Base-by-base conservation (phyloP, 2,329 filamentous ascomycete genomes). In the Colletotrichum aenigma region DNA sequence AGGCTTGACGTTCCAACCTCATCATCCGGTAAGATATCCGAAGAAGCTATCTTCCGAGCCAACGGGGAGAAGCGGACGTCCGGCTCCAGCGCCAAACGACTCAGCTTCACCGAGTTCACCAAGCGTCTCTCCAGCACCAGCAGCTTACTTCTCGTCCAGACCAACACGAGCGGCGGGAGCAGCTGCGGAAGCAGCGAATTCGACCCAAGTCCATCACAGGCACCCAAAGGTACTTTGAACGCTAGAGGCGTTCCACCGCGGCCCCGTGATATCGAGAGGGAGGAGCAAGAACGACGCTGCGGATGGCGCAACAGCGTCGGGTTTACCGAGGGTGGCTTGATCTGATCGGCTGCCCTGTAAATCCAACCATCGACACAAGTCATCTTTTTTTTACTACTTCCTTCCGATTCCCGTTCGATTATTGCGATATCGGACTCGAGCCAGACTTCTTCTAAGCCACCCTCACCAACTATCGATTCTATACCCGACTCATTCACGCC, bases 81-180 rank as follows among this genome's bases (percentile, higher is more conserved):
- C 32, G 85, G 85, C 55, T 89, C 88, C 13, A 91, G 89, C 80
- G 84, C 85, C 62, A 92, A 92, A 84, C 87, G 90, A 75, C 86
- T 91, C 71, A 92, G 89, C 84, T 91, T 93, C 78, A 89, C 87
- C 78, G 91, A 93, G 70, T 91, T 92, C 77, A 89, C 90, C 62
- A 91, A 90, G 81, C 86, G 90, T 76, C 82, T 93, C 70, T 92
- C 90, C 78, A 92, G 89, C 81, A 92, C 90, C 67, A 92, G 89
- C 80, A 92, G 89, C 81, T 83, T 92, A 80, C 85, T 93, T 69
- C 85, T 92, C 61, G 86, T 91, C 71, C 90, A 92, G 84, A 89
- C 89, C 76, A 91, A 91, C 80, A 85, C 86, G 75, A 88, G 86
- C 76, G 83, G 83, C 74, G 83, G 83, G 77, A 90, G 88, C 83